Evolutionary conservation across 2,329 filamentous ascomycete species (phyloP).

Genomic region (Capronia americana): DNA sequence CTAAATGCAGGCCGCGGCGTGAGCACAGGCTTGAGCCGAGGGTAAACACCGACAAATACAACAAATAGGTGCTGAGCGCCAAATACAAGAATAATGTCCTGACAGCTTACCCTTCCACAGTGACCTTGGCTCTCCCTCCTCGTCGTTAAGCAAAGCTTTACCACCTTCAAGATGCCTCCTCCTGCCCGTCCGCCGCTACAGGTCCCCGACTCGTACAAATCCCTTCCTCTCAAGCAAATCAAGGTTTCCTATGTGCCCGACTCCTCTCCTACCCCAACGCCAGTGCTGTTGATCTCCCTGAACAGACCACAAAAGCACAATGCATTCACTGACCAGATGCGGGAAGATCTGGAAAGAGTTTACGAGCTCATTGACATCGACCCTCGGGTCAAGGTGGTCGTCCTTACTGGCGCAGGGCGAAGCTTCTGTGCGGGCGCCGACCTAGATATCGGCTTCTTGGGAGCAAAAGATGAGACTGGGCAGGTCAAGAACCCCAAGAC

Average conservation of each 20-base stretch:
- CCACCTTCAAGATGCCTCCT: conserved; percentile 30
- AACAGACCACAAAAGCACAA: conserved; percentile 71
- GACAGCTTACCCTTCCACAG: neutral
- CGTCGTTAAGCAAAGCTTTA: neutral
- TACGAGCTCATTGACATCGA: conserved; percentile 61
- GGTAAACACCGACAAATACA: neutral
- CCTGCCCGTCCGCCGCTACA: conserved; percentile 28
- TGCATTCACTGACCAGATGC: conserved; percentile 72
- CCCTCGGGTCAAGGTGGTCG: conserved; percentile 61
- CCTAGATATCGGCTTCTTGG: conserved; percentile 53
- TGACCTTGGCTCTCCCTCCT: neutral
- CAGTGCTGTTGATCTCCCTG: conserved; percentile 68
- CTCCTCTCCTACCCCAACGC: conserved; percentile 62
- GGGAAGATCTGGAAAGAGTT: conserved; percentile 63
- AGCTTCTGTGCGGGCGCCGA: conserved; percentile 68
- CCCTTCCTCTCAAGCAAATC: conserved; percentile 44
- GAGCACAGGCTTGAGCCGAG: conserved; percentile 16
- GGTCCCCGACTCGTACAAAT: conserved; percentile 47
- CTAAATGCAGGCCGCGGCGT: conserved; percentile 14
- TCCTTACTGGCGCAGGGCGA: conserved; percentile 60
- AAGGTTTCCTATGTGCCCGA: conserved; percentile 48
- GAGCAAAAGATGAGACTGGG: conserved; percentile 32
- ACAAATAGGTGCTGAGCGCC: neutral
- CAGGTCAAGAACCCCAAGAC: conserved; percentile 32
- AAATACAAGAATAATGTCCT: neutral